These are phyloP conservation scores for Plasmodium gonderi DNA, from an alignment of 169 alveolate genomes.

Conservation along the genomic window DNA sequence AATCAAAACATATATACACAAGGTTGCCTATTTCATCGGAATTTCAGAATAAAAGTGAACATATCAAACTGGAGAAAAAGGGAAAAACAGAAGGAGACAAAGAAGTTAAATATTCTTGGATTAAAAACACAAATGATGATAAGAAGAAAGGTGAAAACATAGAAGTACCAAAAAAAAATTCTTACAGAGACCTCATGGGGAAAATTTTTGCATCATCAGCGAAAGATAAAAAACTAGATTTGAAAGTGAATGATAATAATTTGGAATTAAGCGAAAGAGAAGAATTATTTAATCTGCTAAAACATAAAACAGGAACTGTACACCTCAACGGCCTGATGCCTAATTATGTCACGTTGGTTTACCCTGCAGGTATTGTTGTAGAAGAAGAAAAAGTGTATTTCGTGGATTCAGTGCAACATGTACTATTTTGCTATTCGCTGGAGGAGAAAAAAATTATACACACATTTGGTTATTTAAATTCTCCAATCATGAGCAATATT, in stretches of 20 bases:
- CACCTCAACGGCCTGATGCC: background rate
- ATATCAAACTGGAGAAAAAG: too few relatives aligned
- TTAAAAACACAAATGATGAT: background rate
- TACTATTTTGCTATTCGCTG: slow-evolving; percentile 21
- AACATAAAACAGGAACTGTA: background rate
- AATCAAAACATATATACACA: background rate
- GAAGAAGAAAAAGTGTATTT: slow-evolving; percentile 16
- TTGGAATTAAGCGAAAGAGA: background rate
- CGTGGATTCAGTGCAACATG: slow-evolving; percentile 49
- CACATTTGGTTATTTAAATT: slow-evolving; percentile 53
- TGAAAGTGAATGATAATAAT: background rate
- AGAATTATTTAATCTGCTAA: background rate
- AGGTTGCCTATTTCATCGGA: background rate
- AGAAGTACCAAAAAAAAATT: background rate
- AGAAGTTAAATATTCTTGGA: background rate
- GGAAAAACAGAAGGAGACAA: background rate
- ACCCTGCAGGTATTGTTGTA: slow-evolving; percentile 69
- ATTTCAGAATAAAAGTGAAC: background rate
- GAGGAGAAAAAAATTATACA: background rate
- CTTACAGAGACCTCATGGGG: background rate
- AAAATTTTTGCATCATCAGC: background rate
- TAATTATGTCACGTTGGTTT: slow-evolving; percentile 8
- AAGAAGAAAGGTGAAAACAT: background rate
- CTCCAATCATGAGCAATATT: slow-evolving; percentile 28
- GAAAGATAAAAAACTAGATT: background rate